Base-by-base conservation (phyloP, 2,329 filamentous ascomycete species). In the Aspergillus sp. region DNA sequence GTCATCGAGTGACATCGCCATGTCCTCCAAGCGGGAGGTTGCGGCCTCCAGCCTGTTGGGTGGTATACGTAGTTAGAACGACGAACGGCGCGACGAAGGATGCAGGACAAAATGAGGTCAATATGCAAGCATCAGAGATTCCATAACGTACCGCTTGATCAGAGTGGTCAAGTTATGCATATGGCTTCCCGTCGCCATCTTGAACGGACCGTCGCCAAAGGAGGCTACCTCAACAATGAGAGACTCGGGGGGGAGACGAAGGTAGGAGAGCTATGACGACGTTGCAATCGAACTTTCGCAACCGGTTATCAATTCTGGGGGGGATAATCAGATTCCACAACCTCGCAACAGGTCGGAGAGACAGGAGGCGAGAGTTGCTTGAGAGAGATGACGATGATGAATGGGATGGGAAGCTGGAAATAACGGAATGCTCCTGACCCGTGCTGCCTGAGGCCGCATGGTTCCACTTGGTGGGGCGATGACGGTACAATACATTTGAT, bases 91-190 rank as follows among this genome's bases (percentile, higher is more conserved):
- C 17, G 33, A n/a, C 45, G 20, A n/a, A 16, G 8, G 13, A 7
- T 5, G 32, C 26, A 35, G 8, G 17, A 44, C 26, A 14, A 13
- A 13, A 43, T 32, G 35, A 22, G n/a, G 20, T n/a, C 16, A 19
- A 14, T 44, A 16, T 30, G n/a, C 13, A 22, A 22, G 17, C 10
- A 44, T 32, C 4, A 30, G n/a, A 9, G n/a, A 22, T 51, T 19
- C 6, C 19, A n/a, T 20, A 13, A 76, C 83, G 65, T 83, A 97
- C 94, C 94, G 86, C 83, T 99, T 99, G 79, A 99, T 96, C 67
- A 99, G 84, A 50, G 94, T 99, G 33, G 91, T 95, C 58, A 99
- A 79, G 71, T 96, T 97, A 76, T 97, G 87, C 90, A 97, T 96
- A 66, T 91, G 89, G 75, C 82, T 89, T 57, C 69, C 69, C 50